These are phyloP conservation scores for Maudiozyma bulderi DNA, from an alignment of 805 yeast genomes.

Conservation along the genomic window DNA sequence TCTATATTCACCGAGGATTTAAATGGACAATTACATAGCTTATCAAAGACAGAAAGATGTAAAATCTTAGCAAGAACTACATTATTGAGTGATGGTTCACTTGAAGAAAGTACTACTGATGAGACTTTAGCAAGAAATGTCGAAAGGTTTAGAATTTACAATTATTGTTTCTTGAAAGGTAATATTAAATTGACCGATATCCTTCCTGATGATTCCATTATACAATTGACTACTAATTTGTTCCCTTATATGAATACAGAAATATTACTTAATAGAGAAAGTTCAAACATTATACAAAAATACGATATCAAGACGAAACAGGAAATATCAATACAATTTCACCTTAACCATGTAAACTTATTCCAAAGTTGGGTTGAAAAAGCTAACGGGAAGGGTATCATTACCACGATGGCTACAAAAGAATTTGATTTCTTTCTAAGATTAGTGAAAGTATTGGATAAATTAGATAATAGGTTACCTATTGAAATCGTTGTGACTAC, in stretches of 20 bases:
- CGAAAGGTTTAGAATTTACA: slow-evolving; percentile 17
- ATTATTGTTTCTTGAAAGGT: slow-evolving; percentile 11
- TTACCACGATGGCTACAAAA: slow-evolving; percentile 13
- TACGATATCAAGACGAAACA: background rate
- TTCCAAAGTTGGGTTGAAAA: slow-evolving; percentile 14
- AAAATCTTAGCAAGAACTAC: background rate
- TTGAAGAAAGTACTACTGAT: background rate
- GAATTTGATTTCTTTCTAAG: slow-evolving; percentile 24
- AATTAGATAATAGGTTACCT: slow-evolving; percentile 31
- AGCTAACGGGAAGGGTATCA: slow-evolving; percentile 13
- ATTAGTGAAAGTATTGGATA: slow-evolving; percentile 35
- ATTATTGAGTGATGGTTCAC: background rate
- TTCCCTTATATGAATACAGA: slow-evolving; percentile 12
- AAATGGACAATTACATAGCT: background rate
- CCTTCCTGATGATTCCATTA: background rate
- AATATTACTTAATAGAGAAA: too few relatives aligned
- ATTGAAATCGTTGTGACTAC: slow-evolving; percentile 34
- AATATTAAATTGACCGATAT: background rate
- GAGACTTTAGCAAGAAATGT: background rate
- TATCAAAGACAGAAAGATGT: background rate
- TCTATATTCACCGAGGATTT: background rate
- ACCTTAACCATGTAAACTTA: slow-evolving; percentile 3
- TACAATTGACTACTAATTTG: slow-evolving; percentile 8
- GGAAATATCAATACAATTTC: background rate
- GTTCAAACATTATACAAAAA: background rate